These are phyloP conservation scores for Wickerhamomyces ciferrii DNA, from an alignment of 805 yeast genomes.

Conservation along the genomic window DNA sequence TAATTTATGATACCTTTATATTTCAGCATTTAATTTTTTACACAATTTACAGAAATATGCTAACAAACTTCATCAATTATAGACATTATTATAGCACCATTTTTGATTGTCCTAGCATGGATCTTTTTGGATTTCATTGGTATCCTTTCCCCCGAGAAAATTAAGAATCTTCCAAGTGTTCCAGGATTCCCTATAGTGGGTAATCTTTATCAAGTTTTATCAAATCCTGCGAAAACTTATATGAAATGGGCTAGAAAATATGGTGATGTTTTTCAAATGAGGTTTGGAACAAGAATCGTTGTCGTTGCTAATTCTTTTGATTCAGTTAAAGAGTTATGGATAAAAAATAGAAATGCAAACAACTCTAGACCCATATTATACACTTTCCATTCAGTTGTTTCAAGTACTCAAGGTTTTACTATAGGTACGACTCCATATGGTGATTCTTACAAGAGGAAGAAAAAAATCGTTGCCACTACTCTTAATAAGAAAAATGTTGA, in stretches of 20 bases:
- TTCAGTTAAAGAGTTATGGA: constrained; percentile 51
- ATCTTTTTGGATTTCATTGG: constrained; percentile 16
- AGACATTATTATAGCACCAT: background rate
- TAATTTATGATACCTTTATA: background rate
- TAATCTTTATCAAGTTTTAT: constrained; percentile 35
- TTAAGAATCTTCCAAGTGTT: constrained; percentile 35
- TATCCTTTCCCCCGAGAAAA: constrained; percentile 22
- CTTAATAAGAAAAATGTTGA: constrained; percentile 33
- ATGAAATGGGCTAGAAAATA: constrained; percentile 37
- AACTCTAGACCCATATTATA: constrained; percentile 64
- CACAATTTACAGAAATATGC: background rate
- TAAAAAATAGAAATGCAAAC: constrained; percentile 40
- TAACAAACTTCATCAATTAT: background rate
- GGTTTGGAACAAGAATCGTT: constrained; percentile 51
- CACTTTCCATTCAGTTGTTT: constrained; percentile 63
- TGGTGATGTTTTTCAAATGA: constrained; percentile 52
- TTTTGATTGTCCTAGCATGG: background rate
- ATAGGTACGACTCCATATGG: constrained; percentile 64
- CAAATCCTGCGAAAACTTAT: constrained; percentile 47
- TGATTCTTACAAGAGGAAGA: constrained; percentile 36
- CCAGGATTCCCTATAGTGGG: constrained; percentile 51
- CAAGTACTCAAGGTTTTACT: constrained; percentile 51
- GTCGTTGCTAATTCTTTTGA: constrained; percentile 65
- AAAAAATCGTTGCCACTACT: constrained; percentile 42
- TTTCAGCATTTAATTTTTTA: background rate